Evolutionary conservation across 225 moss, liverwort and hornwort species (phyloP).

Genomic region (Polytrichum commune): DNA sequence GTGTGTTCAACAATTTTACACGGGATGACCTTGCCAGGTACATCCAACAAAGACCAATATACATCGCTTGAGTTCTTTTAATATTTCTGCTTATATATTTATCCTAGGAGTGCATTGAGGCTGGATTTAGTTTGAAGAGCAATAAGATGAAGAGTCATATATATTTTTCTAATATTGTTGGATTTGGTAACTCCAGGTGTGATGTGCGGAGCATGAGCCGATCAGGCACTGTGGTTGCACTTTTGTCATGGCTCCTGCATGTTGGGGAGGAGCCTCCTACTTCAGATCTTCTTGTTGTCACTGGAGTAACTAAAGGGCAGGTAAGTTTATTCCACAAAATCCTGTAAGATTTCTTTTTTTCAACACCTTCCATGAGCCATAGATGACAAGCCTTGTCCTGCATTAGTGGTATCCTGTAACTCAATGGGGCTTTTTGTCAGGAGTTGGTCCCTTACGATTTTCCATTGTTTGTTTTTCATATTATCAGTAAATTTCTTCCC

Average conservation of each 20-base stretch:
- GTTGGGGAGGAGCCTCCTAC: slow-evolving; percentile 54
- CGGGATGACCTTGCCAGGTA: slow-evolving; percentile 65
- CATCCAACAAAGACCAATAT: not conserved
- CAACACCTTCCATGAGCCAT: not conserved
- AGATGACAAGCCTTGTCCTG: not conserved
- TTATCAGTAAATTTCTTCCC: not conserved
- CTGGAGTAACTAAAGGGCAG: slow-evolving; percentile 61
- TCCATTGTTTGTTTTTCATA: not conserved
- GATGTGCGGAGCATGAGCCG: slow-evolving; percentile 73
- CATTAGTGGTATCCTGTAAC: not conserved
- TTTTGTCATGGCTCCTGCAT: slow-evolving; percentile 71
- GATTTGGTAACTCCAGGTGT: slow-evolving; percentile 44
- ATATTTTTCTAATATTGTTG: slow-evolving; percentile 1
- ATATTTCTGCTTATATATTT: slow-evolving; percentile 10
- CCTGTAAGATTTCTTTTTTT: slow-evolving; percentile 4
- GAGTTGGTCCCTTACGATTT: not conserved
- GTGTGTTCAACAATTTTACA: slow-evolving; percentile 67
- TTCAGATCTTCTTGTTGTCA: slow-evolving; percentile 67
- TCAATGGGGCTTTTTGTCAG: no score
- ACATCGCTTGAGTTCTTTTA: not conserved
- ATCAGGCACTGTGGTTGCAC: slow-evolving; percentile 63
- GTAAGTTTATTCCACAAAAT: slow-evolving; percentile 28
- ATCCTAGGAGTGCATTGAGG: not conserved
- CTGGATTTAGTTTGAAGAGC: not conserved
- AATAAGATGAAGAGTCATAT: not conserved